phyloP scores from a whole-genome alignment of 129 eudicot species.

The Smallanthus sonchifolius region DNA sequence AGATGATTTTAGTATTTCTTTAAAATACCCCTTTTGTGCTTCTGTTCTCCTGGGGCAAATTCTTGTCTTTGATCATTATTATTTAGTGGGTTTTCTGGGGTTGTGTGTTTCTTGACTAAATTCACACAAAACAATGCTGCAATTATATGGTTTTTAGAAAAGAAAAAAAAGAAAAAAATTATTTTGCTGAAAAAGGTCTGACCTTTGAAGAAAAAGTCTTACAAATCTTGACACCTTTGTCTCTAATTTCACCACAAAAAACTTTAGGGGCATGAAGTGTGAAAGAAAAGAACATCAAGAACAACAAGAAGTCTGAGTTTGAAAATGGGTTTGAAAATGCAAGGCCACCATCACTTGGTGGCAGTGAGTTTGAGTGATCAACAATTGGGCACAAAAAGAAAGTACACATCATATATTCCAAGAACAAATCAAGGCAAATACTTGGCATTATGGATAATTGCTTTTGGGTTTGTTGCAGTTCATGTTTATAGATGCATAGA shows the following conservation, averaged over 20 bases:
- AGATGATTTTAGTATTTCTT: conserved; percentile 14
- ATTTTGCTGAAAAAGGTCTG: conserved; percentile 36
- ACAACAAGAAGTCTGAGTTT: neutral
- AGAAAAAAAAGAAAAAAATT: conserved; percentile 15
- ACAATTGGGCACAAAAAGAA: conserved; percentile 42
- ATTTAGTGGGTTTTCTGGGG: conserved; percentile 30
- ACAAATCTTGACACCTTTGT: conserved; percentile 6
- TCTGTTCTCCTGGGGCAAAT: neutral
- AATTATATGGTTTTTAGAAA: conserved; percentile 33
- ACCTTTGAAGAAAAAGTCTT: conserved; percentile 27
- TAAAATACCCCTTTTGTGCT: conserved; percentile 20
- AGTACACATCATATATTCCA: conserved; percentile 30
- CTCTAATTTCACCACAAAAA: neutral
- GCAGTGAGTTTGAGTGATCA: conserved; percentile 60
- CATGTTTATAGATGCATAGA: conserved; percentile 35
- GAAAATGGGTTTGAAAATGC: conserved; percentile 52
- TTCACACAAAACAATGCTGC: conserved; percentile 50
- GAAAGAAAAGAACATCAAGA: neutral
- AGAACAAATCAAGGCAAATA: conserved; percentile 34
- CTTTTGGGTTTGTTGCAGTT: conserved; percentile 23
- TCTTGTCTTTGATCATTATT: conserved; percentile 25
- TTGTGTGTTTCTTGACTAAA: conserved; percentile 37
- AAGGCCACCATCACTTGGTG: conserved; percentile 51
- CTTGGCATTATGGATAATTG: conserved; percentile 39
- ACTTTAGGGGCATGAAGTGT: neutral